Base-by-base conservation (phyloP, 1,284 basidiomycete species). In the Ganoderma resinaceum region DNA sequence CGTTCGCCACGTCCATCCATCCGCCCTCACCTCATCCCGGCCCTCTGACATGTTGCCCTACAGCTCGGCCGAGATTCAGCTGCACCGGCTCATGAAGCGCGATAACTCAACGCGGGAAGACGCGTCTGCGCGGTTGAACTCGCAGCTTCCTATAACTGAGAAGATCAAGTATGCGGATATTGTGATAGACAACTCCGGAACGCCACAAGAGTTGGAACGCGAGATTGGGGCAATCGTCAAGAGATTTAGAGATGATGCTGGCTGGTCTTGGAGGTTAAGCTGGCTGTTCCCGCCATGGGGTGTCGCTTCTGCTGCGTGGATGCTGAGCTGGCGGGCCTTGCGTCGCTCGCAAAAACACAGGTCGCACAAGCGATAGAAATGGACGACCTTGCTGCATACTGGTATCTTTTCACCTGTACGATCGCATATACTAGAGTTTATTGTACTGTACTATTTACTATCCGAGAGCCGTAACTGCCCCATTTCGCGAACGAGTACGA, bases 121-220 rank as follows among this genome's bases (percentile, higher is more conserved):
- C 72, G 97, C 97, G 0, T 81, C 83, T 42, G 80, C 92, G 1
- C 89, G 97, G 12, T 86, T 99, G 29, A 85, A 87, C 33, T 89
- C 97, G 0, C 97, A 99, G 79, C 81, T 95, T 64, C 87, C 95
- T 0, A 92, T 99, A 42, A 78, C 87, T 0, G 83, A 89, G 31
- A 99, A 99, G 80, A 83, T 96, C 7, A 76, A 82, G 12, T 97
- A 95, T 75, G 97, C 96, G 0, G 95, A 98, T 76, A 78, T 90
- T 49, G 90, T 98, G 55, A 81, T 99, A 42, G 96, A 98, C 81
- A 99, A 99, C 79, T 94, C 93, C 6, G 94, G 95, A 1, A 85
- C 91, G 0, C 81, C 85, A 5, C 78, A 85, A 42, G 94, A 95
- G 63, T 83, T 97, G 2, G 84, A 91, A 43, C 77, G 78, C 0